Base-by-base conservation (phyloP, 208 protist species). In the Naegleria fowleri region DNA sequence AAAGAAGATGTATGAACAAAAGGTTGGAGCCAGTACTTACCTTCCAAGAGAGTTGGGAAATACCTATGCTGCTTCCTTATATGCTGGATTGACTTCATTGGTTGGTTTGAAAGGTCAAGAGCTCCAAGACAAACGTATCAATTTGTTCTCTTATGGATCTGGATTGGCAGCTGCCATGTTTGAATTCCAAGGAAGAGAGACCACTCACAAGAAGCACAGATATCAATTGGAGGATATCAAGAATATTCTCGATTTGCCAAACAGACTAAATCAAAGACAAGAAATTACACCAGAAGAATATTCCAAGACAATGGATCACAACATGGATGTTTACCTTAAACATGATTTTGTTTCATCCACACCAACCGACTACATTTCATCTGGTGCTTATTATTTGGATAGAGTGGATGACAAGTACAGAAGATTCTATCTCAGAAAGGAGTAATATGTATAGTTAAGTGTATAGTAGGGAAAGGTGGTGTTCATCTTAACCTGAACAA, bases 121-220 rank as follows among this genome's bases (percentile, higher is more conserved):
- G 29, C 91, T 33, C 25, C 22, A 92, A 39, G 86, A 86, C 16
- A 52, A 41, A 15, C 33, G 90, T 19, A 59, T 94, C 0, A 86
- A 67, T 19, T 92, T 95, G 43, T 98, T 97, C 93, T 97, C 95
- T 0, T 98, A 98, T 87, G 97, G 97, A 67, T 96, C 93, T 39
- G 97, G 97, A 39, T 76, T 96, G 2, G 94, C 95, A 22, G 89
- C 96, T 5, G 93, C 95, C 36, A 92, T 97, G 85, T 98, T 97
- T 92, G 94, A 92, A 29, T 48, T 98, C 19, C 38, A 39, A 58
- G 67, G 40, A 38, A 85, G 36, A 48, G 91, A 58, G 16, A 83
- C 36, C 2, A 90, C 51, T 52, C 36, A 75, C 40, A 83, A 40
- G 41, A 41, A 76, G 22, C 52, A 43, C 39, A 40, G 36, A 58